phyloP scores from a whole-genome alignment of 805 yeast genomes.

The Yamadazyma takamatsuzukensis region DNA sequence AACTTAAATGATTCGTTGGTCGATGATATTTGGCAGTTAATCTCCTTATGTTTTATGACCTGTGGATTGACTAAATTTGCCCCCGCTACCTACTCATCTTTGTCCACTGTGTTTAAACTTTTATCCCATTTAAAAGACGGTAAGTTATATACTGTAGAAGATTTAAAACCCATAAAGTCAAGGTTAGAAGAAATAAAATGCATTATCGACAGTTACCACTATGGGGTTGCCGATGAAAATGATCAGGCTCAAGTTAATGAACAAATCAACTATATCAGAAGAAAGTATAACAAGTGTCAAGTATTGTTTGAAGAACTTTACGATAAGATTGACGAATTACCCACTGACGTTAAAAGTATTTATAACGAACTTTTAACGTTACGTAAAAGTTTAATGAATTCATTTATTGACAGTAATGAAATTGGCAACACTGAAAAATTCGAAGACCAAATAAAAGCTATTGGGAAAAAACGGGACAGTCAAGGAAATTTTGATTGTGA shows the following conservation, averaged over 20 bases:
- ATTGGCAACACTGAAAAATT: constrained; percentile 11
- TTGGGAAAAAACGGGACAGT: constrained; percentile 44
- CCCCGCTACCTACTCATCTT: constrained; percentile 90
- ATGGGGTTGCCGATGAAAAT: constrained; percentile 14
- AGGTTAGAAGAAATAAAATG: constrained; percentile 67
- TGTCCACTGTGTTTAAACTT: constrained; percentile 80
- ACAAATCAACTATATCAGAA: constrained; percentile 57
- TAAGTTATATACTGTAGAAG: constrained; percentile 79
- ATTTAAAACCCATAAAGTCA: constrained; percentile 69
- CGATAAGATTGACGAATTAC: constrained; percentile 42
- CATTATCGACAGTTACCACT: constrained; percentile 49
- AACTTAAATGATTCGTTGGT: constrained; percentile 65
- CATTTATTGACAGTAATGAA: constrained; percentile 20
- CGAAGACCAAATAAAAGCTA: constrained; percentile 21
- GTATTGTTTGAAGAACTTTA: constrained; percentile 56
- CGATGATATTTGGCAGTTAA: constrained; percentile 86
- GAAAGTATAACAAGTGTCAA: constrained; percentile 63
- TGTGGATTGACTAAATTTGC: constrained; percentile 89
- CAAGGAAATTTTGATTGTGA: constrained; percentile 47
- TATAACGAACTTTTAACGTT: constrained; percentile 60
- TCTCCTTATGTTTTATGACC: constrained; percentile 83
- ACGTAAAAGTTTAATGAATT: constrained; percentile 55
- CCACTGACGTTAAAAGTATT: constrained; percentile 34
- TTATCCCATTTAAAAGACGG: constrained; percentile 80
- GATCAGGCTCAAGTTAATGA: constrained; percentile 34